These are phyloP conservation scores for Pelargonium cotyledonis DNA, from an alignment of 441 rosid species.

Conservation along the genomic window DNA sequence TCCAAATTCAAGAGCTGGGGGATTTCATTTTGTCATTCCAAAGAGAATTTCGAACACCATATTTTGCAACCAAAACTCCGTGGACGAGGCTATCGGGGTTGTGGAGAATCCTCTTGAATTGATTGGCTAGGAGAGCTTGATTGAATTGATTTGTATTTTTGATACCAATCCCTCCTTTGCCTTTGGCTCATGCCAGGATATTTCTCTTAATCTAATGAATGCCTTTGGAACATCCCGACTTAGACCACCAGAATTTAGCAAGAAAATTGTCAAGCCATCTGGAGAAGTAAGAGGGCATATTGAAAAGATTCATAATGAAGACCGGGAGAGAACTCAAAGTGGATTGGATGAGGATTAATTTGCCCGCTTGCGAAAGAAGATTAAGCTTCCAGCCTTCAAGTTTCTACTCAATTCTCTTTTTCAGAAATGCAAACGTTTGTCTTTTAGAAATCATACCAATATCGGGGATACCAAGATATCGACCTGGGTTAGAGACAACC, in stretches of 20 bases:
- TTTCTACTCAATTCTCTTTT: not conserved
- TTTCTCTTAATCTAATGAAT: not conserved
- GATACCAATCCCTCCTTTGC: not conserved
- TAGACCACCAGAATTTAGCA: not conserved
- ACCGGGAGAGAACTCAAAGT: no score
- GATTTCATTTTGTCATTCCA: no score
- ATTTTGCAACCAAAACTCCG: no score
- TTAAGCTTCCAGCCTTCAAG: not conserved
- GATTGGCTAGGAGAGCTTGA: not conserved
- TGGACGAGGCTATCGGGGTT: no score
- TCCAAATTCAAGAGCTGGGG: no score
- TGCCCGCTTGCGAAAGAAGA: not conserved
- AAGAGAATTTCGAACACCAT: no score
- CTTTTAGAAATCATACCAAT: not conserved
- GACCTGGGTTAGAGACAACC: not conserved
- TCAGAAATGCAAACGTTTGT: no score
- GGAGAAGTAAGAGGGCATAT: not conserved
- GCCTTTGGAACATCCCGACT: not conserved
- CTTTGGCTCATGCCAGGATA: not conserved
- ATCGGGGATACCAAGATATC: not conserved
- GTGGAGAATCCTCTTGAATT: not conserved
- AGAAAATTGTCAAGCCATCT: not conserved
- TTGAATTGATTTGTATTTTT: no score
- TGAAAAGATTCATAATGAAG: not conserved
- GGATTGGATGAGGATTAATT: not conserved